Base-by-base conservation (phyloP, 805 yeast genomes). In the Metschnikowia peoriensis region DNA sequence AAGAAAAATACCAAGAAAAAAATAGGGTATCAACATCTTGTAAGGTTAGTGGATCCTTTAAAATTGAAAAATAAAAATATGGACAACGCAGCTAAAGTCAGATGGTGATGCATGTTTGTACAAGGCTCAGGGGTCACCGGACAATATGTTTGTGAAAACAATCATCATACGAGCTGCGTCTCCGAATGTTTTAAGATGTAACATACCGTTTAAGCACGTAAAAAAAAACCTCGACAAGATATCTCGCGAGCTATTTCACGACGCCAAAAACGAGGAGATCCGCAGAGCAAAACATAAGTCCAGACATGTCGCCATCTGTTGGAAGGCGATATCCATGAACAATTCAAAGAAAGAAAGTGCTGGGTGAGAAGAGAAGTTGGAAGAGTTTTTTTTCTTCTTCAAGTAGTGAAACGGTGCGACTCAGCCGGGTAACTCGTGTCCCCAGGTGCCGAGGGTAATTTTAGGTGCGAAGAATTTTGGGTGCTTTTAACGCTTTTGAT, bases 61-160 rank as follows among this genome's bases (percentile, higher is more conserved):
- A n/a, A 27, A 28, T 39, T 41, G 3, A 14, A 11, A 41, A 41
- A 41, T 9, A 42, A 29, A 28, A 29, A 9, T 16, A 39, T 7
- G 12, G 45, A 52, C 29, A 27, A 44, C 48, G 52, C 48, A 49
- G 40, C 42, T 38, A 51, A 52, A 61, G 66, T 89, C 96, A 89
- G 96, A 87, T 89, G 97, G 97, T 89, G 96, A 89, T 89, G 97
- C 97, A 89, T 89, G 97, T 83, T 49, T 72, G 44, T 75, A 85
- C 88, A 73, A 73, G 87, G 94, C 85, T 84, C 94, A 88, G 80
- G 81, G 65, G 66, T 79, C 82, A 71, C 82, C 82, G 79, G 61
- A 76, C 61, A 54, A 42, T 47, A 47, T 56, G 61, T 57, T 50
- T 59, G 58, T 57, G 59, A 50, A 54, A 60, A 58, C 61, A 52